Conservation (phyloP, 768 basidiomycete species). For the Lentinula lateritia region DNA sequence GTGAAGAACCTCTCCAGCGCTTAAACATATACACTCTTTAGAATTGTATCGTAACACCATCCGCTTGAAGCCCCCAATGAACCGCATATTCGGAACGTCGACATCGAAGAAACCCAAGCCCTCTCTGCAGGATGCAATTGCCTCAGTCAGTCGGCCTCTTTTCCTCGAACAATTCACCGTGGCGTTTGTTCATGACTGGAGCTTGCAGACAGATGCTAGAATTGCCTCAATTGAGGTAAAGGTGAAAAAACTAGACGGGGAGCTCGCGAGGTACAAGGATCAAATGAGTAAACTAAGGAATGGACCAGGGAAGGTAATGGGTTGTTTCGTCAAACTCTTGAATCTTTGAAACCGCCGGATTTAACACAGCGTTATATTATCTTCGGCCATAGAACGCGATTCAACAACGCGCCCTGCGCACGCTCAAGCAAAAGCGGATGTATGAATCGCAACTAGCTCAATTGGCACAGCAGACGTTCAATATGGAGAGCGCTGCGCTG, state of each 20-base stretch:
- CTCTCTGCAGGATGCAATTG: conserved; percentile 87
- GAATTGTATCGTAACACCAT: background rate
- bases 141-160: conserved; percentile 52
- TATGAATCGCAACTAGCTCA: conserved; percentile 91
- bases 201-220: conserved; percentile 74
- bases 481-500: conserved; percentile 95
- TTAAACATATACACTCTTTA: background rate
- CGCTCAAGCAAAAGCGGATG: conserved; percentile 93
- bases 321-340: conserved; percentile 11
- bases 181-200: background rate
- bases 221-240: conserved; percentile 92
- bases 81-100: conserved; percentile 79
- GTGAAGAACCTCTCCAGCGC: background rate
- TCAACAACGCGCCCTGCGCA: conserved; percentile 89
- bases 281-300: conserved; percentile 92
- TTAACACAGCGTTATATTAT: background rate
- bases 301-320: conserved; percentile 96
- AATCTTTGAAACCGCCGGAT: no score
- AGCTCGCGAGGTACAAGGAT: conserved; percentile 86
- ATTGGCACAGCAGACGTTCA: conserved; percentile 92
- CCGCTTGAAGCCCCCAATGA: conserved; percentile 40
- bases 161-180: background rate
- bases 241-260: conserved; percentile 92
- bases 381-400: conserved; percentile 63
- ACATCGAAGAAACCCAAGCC: conserved; percentile 80